Percentiles rank a stretch among this genome's conserved stretches.
These are phyloP conservation scores for Aspergillus aculeatus DNA, from an alignment of 2,329 filamentous ascomycete species.

Conservation along the genomic window DNA sequence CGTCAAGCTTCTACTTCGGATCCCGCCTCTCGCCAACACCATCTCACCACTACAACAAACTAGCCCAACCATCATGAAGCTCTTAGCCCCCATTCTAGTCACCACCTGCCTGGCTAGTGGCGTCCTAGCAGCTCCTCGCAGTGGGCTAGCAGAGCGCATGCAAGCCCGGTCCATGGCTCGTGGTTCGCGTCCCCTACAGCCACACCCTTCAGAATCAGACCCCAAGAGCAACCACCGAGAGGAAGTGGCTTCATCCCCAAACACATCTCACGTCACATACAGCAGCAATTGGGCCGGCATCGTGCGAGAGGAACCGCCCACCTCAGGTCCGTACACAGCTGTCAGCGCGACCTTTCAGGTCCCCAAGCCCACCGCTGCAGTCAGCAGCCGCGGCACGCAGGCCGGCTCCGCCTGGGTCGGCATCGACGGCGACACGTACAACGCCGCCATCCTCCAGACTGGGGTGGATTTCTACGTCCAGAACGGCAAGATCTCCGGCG, in stretches of 20 bases:
- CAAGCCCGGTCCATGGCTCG: constrained; percentile 27
- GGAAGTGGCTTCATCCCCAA: constrained; percentile 9
- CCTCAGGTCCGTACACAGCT: constrained; percentile 49
- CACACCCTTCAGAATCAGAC: constrained; percentile 21
- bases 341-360: constrained; percentile 51
- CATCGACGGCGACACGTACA: constrained; percentile 61
- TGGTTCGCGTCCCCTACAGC: constrained; percentile 13
- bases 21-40: background rate
- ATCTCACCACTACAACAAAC: background rate
- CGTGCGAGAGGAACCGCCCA: constrained; percentile 47
- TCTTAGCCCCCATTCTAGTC: constrained; percentile 22
- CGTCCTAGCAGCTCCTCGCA: constrained; percentile 30
- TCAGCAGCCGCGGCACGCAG: constrained; percentile 39
- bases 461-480: constrained; percentile 56
- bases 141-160: constrained; percentile 29
- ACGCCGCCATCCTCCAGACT: constrained; percentile 55
- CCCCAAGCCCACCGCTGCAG: constrained; percentile 48
- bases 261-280: constrained; percentile 48
- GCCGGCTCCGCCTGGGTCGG: constrained; percentile 60
- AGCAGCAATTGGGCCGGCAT: constrained; percentile 61
- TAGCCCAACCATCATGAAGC: constrained; percentile 29
- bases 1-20: background rate
- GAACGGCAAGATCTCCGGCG: constrained; percentile 44
- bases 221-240: constrained; percentile 9
- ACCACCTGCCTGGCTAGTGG: constrained; percentile 24